phyloP scores from a whole-genome alignment of 139 green algal species.

The Chara braunii region DNA sequence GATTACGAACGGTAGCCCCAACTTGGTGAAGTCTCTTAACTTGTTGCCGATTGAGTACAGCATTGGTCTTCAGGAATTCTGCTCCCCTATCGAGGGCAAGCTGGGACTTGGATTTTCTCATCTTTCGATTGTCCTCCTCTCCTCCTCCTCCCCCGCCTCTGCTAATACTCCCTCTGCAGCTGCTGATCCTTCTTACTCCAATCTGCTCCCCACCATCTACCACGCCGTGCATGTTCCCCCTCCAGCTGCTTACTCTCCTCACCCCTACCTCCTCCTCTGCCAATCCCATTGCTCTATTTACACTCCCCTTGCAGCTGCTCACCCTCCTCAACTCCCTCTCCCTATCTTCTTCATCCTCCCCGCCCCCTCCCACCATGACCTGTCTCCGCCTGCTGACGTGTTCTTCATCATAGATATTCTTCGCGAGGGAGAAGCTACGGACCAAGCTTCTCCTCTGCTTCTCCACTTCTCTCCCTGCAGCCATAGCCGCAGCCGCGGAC shows the following conservation, averaged over 20 bases:
- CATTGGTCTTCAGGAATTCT: slow-evolving; percentile 24
- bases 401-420: slow-evolving; percentile 26
- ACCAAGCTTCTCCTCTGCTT: slow-evolving; percentile 15
- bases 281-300: background rate
- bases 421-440: slow-evolving; percentile 19
- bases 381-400: background rate
- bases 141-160: background rate
- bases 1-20: slow-evolving; percentile 32
- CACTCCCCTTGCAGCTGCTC: background rate
- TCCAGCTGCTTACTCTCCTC: too few relatives aligned
- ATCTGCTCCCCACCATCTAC: too few relatives aligned
- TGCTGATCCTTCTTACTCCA: too few relatives aligned
- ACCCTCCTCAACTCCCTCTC: slow-evolving; percentile 1
- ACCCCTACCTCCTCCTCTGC: background rate
- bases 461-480: slow-evolving; percentile 1
- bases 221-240: too few relatives aligned
- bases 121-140: background rate
- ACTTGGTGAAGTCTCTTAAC: slow-evolving; percentile 18
- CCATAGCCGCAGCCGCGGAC: background rate
- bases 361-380: too few relatives aligned
- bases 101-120: slow-evolving; percentile 16
- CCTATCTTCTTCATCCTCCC: too few relatives aligned
- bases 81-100: slow-evolving; percentile 18
- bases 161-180: too few relatives aligned
- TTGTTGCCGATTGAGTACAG: background rate